Percentiles rank a stretch among this genome's conserved stretches.
These are phyloP conservation scores for Asterella californica DNA, from an alignment of 225 moss, liverwort and hornwort genomes.

Conservation along the genomic window DNA sequence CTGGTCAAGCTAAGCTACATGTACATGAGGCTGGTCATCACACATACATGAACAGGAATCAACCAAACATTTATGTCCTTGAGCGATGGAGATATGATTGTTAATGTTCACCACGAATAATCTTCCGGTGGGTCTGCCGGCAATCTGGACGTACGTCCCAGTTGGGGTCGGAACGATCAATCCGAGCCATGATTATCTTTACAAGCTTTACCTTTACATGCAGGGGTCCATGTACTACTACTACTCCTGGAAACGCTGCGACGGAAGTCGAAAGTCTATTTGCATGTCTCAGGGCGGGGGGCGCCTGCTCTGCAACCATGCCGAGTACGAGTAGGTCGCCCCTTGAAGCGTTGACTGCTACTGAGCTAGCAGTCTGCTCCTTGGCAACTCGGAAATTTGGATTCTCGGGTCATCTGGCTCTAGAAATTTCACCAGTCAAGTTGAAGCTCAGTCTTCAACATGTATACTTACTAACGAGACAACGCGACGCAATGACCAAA, in stretches of 20 bases:
- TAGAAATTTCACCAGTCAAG: not conserved
- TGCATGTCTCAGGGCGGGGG: not conserved
- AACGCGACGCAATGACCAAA: not conserved
- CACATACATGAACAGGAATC: too few species aligned
- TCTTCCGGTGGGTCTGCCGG: not conserved
- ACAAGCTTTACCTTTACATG: constrained; percentile 6
- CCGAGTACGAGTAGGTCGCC: not conserved
- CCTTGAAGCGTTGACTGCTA: not conserved
- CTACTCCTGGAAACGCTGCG: not conserved
- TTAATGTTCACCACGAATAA: not conserved
- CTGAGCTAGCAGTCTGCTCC: not conserved
- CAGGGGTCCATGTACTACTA: not conserved
- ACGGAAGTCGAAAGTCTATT: not conserved
- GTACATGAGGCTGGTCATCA: too few species aligned
- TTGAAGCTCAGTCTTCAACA: not conserved
- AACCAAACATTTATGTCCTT: too few species aligned
- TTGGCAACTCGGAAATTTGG: too few species aligned
- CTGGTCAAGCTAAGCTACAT: too few species aligned
- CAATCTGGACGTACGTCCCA: not conserved
- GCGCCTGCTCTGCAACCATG: not conserved
- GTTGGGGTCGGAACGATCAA: not conserved
- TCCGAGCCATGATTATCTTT: not conserved
- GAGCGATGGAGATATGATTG: too few species aligned
- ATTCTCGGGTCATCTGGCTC: too few species aligned
- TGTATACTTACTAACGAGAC: not conserved